Conservation (phyloP, 768 basidiomycete genomes). For the Psilocybe tampanensis region DNA sequence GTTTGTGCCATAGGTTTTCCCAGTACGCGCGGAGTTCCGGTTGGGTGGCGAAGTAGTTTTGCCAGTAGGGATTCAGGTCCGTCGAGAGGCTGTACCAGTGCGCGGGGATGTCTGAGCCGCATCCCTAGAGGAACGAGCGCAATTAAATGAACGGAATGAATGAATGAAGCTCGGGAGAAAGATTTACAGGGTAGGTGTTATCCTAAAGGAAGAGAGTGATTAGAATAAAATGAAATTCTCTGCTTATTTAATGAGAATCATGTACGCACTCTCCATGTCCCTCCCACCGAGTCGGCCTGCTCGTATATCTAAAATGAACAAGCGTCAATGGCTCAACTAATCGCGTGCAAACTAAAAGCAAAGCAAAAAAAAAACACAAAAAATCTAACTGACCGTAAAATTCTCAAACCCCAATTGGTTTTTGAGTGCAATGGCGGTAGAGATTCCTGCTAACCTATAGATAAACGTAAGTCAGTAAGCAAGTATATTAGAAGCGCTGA, state of each 20-base stretch:
- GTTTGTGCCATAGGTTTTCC: conserved; percentile 46
- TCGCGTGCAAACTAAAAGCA: no score
- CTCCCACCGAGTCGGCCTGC: conserved; percentile 47
- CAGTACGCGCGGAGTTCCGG: conserved; percentile 55
- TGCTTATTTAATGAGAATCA: not conserved
- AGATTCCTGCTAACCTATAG: conserved; percentile 47
- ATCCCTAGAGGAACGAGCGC: conserved; percentile 36
- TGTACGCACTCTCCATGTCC: conserved; percentile 56
- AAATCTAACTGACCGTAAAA: conserved; percentile 42
- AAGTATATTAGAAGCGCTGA: no score
- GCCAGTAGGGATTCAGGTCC: conserved; percentile 56
- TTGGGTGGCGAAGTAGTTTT: conserved; percentile 45
- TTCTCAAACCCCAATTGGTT: conserved; percentile 44
- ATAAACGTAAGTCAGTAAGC: not conserved
- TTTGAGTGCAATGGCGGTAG: conserved; percentile 50
- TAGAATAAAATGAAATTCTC: not conserved
- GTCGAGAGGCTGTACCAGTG: conserved; percentile 60
- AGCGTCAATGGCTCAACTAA: no score
- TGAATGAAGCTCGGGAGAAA: not conserved
- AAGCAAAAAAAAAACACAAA: not conserved
- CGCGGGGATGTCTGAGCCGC: conserved; percentile 56
- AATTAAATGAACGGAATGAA: not conserved
- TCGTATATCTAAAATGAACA: conserved; percentile 47
- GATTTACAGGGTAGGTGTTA: conserved; percentile 53
- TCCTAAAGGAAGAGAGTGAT: conserved; percentile 33